phyloP scores from a whole-genome alignment of 1,284 basidiomycete species.

The Chondrostereum purpureum region DNA sequence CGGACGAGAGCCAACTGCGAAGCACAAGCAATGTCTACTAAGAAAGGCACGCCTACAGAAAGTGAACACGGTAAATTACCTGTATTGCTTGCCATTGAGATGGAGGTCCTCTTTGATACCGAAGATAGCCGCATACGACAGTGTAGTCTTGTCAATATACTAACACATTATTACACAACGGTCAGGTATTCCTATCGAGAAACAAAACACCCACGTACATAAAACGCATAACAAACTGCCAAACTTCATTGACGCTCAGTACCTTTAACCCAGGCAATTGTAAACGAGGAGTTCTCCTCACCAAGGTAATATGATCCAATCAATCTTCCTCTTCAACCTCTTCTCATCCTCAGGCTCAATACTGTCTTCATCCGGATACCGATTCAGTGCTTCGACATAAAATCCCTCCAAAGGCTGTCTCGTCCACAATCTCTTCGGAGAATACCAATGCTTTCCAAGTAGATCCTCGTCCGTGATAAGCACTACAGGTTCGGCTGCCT shows the following conservation, averaged over 20 bases:
- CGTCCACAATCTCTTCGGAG: constrained; percentile 11
- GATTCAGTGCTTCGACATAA: constrained; percentile 17
- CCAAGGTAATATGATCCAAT: constrained; percentile 15
- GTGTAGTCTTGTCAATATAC: constrained; percentile 24
- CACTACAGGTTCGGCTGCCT: neutral
- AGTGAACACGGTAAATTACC: neutral
- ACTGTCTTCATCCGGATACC: constrained; percentile 14
- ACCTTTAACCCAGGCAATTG: too few species aligned
- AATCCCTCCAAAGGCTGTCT: constrained; percentile 13
- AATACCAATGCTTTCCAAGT: constrained; percentile 11
- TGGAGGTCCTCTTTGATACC: constrained; percentile 16
- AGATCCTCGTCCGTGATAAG: constrained; percentile 8
- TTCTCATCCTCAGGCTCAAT: constrained; percentile 14
- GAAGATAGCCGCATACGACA: constrained; percentile 19
- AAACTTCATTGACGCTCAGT: constrained; percentile 4
- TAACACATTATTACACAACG: neutral
- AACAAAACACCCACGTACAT: constrained; percentile 4
- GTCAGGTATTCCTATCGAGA: neutral
- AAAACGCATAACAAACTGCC: constrained; percentile 14
- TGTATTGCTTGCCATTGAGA: constrained; percentile 15
- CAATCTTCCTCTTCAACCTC: constrained; percentile 15
- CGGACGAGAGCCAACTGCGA: constrained; percentile 22
- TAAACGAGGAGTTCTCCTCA: constrained; percentile 7
- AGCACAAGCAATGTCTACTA: neutral
- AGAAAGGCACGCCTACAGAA: neutral